Conservation (phyloP, 768 basidiomycete species). For the Pholiota microspora region DNA sequence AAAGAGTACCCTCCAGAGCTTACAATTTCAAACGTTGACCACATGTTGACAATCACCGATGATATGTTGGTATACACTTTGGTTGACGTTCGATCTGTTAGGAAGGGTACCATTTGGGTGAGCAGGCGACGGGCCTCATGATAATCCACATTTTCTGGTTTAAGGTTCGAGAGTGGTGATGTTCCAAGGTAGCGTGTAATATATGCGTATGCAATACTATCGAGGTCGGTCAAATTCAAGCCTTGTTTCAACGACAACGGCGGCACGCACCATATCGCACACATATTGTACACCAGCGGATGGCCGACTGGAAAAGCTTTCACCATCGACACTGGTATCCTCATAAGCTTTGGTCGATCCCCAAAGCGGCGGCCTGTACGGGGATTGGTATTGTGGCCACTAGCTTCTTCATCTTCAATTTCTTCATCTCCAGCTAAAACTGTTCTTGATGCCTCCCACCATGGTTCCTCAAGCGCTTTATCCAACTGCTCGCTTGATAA, state of each 20-base stretch:
- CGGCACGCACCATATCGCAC: constrained; percentile 58
- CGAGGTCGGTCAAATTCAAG: constrained; percentile 4
- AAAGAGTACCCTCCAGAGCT: constrained; percentile 16
- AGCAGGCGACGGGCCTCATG: constrained; percentile 47
- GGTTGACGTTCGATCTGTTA: constrained; percentile 57
- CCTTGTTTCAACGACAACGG: neutral
- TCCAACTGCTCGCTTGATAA: constrained; percentile 56
- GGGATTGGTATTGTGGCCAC: constrained; percentile 5
- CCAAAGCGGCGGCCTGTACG: constrained; percentile 24
- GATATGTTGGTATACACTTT: constrained; percentile 49
- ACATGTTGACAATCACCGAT: constrained; percentile 57
- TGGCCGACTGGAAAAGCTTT: constrained; percentile 34
- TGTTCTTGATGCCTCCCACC: constrained; percentile 58
- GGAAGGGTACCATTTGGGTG: constrained; percentile 58
- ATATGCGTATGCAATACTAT: constrained; percentile 69
- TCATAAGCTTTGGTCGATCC: constrained; percentile 40
- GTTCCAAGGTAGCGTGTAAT: constrained; percentile 58
- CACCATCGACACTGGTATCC: constrained; percentile 44
- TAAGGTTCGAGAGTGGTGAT: constrained; percentile 51
- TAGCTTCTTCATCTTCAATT: neutral
- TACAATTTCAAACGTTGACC: constrained; percentile 62
- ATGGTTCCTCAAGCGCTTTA: constrained; percentile 52
- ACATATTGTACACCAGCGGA: constrained; percentile 66
- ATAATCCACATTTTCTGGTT: constrained; percentile 39
- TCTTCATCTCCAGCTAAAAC: constrained; percentile 11